A percentile compares a stretch with the other conserved stretches of the same genome.
phyloP scores from a whole-genome alignment of 768 basidiomycete genomes.

The Hygrophorus pudorinus region DNA sequence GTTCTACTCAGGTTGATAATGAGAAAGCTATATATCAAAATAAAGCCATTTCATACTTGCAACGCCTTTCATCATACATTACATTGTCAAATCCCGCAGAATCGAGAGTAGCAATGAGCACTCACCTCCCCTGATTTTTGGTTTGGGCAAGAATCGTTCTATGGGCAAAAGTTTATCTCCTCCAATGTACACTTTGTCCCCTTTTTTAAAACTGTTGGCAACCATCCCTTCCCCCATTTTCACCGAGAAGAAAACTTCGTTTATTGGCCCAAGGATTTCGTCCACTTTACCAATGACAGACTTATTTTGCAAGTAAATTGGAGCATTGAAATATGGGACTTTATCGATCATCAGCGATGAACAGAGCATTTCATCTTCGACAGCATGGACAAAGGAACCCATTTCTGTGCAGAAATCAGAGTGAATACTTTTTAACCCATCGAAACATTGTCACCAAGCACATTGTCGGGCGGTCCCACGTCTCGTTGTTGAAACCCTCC shows the following conservation, averaged over 20 bases:
- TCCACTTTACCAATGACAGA: constrained; percentile 94
- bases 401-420: constrained; percentile 51
- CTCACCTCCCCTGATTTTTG: constrained; percentile 68
- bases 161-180: constrained; percentile 96
- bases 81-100: constrained; percentile 1
- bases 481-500: constrained; percentile 68
- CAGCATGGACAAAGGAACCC: constrained; percentile 87
- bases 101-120: constrained; percentile 11
- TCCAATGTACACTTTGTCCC: constrained; percentile 96
- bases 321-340: constrained; percentile 98
- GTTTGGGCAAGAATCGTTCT: constrained; percentile 94
- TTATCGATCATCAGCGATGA: constrained; percentile 74
- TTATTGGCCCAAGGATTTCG: constrained; percentile 98
- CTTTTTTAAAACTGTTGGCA: constrained; percentile 90
- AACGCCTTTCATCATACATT: constrained; percentile 26
- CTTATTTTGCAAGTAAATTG: constrained; percentile 96
- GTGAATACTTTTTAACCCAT: not conserved
- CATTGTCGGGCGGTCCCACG: constrained; percentile 68
- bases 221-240: constrained; percentile 97
- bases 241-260: constrained; percentile 95
- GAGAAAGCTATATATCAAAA: constrained; percentile 4
- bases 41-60: constrained; percentile 30
- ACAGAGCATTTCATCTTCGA: constrained; percentile 98
- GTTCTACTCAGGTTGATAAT: constrained; percentile 20
- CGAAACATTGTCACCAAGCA: constrained; percentile 57